Evolutionary conservation across 768 basidiomycete species (phyloP).

Genomic region (Naganishia friedmannii): DNA sequence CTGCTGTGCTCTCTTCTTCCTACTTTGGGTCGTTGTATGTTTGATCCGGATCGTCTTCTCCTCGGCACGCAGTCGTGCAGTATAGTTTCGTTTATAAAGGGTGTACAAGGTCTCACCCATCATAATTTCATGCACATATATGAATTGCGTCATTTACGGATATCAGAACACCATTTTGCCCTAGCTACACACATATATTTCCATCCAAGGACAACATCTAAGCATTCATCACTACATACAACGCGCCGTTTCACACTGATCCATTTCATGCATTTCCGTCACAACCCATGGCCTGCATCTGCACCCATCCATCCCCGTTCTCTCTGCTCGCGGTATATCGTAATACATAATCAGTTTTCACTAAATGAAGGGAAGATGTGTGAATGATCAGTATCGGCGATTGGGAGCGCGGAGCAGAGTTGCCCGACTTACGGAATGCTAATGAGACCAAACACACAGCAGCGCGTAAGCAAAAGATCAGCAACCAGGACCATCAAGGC

Average conservation of each 20-base stretch:
- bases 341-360: background rate
- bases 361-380: background rate
- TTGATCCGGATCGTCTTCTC: background rate
- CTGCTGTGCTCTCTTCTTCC: background rate
- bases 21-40: background rate
- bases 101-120: background rate
- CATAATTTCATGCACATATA: no score
- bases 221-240: background rate
- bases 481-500: background rate
- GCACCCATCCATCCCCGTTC: background rate
- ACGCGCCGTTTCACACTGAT: background rate
- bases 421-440: slow-evolving; percentile 7
- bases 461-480: background rate
- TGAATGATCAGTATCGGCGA: background rate
- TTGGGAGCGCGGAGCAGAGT: background rate
- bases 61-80: background rate
- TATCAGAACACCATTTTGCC: no score
- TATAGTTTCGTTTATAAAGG: background rate
- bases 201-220: no score
- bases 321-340: background rate
- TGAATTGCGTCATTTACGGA: no score
- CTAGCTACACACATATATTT: no score
- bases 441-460: background rate
- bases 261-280: background rate
- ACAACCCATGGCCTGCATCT: background rate